phyloP scores from a whole-genome alignment of 257 asterid genomes.

The Primulina eburnea region DNA sequence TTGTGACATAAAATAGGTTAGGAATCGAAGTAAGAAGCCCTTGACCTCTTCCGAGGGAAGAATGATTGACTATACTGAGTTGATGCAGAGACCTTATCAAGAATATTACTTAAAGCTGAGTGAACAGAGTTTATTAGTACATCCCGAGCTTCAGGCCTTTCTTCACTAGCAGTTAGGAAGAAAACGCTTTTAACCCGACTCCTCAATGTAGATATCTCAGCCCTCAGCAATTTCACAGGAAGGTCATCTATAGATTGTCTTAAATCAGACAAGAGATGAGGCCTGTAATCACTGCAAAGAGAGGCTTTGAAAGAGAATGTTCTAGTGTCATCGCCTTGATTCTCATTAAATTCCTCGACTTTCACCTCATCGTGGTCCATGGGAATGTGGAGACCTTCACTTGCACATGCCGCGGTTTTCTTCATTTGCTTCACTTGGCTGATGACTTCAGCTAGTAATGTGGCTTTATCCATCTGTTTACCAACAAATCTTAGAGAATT shows the following conservation, averaged over 20 bases:
- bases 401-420: constrained; percentile 47
- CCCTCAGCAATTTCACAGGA: constrained; percentile 41
- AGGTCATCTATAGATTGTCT: constrained; percentile 40
- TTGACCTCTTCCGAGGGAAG: constrained; percentile 54
- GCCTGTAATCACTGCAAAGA: constrained; percentile 69
- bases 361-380: constrained; percentile 64
- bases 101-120: constrained; percentile 42
- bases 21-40: constrained; percentile 29
- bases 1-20: background rate
- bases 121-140: constrained; percentile 34
- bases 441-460: constrained; percentile 71
- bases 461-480: constrained; percentile 81
- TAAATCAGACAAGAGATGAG: constrained; percentile 52
- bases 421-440: constrained; percentile 57
- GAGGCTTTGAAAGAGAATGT: constrained; percentile 47
- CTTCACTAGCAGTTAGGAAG: constrained; percentile 31
- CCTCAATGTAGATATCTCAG: constrained; percentile 66
- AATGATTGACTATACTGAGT: constrained; percentile 42
- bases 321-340: constrained; percentile 26
- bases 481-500: background rate
- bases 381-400: constrained; percentile 59
- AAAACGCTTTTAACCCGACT: constrained; percentile 57
- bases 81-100: constrained; percentile 57
- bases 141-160: constrained; percentile 22
- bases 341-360: constrained; percentile 47